phyloP scores from a whole-genome alignment of 2,329 filamentous ascomycete genomes.

The Thielaviopsis ethacetica region DNA sequence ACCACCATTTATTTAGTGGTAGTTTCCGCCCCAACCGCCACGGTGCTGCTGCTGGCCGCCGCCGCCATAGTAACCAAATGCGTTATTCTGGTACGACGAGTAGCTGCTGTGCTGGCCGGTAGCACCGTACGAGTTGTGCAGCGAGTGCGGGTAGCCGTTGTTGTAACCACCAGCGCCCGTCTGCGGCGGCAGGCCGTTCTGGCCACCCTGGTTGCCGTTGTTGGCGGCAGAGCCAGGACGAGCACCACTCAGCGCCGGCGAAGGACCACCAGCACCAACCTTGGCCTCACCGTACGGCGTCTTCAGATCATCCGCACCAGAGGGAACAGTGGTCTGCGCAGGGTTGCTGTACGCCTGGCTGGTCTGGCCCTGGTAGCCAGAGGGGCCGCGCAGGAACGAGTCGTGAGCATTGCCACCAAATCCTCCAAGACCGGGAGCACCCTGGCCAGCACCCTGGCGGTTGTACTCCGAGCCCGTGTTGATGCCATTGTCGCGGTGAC shows the following conservation, averaged over 20 bases:
- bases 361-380: slow-evolving; percentile 38
- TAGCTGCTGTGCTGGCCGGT: slow-evolving; percentile 39
- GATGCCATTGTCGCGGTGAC: slow-evolving; percentile 34
- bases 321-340: slow-evolving; percentile 27
- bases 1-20: slow-evolving; percentile 26
- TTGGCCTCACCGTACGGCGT: slow-evolving; percentile 39
- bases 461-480: slow-evolving; percentile 36
- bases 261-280: slow-evolving; percentile 32
- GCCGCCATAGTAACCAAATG: slow-evolving; percentile 31
- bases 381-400: slow-evolving; percentile 35
- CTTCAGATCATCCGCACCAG: slow-evolving; percentile 37
- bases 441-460: slow-evolving; percentile 33
- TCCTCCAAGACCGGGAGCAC: slow-evolving; percentile 34
- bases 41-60: slow-evolving; percentile 22
- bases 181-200: slow-evolving; percentile 39
- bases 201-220: slow-evolving; percentile 27
- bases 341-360: slow-evolving; percentile 36
- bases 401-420: slow-evolving; percentile 29
- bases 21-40: slow-evolving; percentile 44
- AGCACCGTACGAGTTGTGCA: slow-evolving; percentile 37
- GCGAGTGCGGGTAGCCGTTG: slow-evolving; percentile 34
- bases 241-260: slow-evolving; percentile 37
- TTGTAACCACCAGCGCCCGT: slow-evolving; percentile 32
- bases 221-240: slow-evolving; percentile 43
- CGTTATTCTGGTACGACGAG: slow-evolving; percentile 30